These are phyloP conservation scores for Candida stauntonica DNA, from an alignment of 805 yeast species.

Conservation along the genomic window DNA sequence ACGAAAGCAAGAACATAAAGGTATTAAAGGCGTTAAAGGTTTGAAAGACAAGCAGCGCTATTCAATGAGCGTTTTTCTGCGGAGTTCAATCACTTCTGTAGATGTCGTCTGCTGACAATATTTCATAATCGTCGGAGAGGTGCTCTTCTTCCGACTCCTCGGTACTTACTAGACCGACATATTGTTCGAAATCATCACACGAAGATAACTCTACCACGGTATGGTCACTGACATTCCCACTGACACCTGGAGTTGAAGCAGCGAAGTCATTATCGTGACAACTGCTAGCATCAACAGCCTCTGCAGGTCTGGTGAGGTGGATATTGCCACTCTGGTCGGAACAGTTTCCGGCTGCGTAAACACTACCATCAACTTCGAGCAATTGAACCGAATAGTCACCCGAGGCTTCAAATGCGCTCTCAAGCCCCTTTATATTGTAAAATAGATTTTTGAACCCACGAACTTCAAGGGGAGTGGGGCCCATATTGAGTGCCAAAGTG, in stretches of 20 bases:
- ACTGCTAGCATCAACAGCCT: no score
- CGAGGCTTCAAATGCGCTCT: background rate
- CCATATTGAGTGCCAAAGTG: constrained; percentile 4
- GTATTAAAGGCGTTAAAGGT: background rate
- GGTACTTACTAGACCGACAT: background rate
- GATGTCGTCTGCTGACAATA: background rate
- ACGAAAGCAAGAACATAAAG: no score
- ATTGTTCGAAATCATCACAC: background rate
- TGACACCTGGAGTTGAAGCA: background rate
- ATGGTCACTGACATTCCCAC: background rate
- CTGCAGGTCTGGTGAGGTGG: constrained; percentile 1
- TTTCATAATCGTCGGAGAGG: background rate
- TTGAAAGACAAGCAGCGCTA: background rate
- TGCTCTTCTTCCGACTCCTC: background rate
- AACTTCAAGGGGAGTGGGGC: background rate
- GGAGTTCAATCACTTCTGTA: background rate
- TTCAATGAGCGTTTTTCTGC: background rate
- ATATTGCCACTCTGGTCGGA: constrained; percentile 2
- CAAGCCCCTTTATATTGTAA: constrained; percentile 4
- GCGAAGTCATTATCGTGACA: background rate
- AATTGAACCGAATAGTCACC: constrained; percentile 5
- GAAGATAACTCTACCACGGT: background rate
- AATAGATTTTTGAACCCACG: constrained; percentile 8
- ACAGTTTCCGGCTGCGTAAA: constrained; percentile 4
- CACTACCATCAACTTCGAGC: background rate